Base-by-base conservation (phyloP, 805 yeast genomes). In the Lachancea dasiensis region DNA sequence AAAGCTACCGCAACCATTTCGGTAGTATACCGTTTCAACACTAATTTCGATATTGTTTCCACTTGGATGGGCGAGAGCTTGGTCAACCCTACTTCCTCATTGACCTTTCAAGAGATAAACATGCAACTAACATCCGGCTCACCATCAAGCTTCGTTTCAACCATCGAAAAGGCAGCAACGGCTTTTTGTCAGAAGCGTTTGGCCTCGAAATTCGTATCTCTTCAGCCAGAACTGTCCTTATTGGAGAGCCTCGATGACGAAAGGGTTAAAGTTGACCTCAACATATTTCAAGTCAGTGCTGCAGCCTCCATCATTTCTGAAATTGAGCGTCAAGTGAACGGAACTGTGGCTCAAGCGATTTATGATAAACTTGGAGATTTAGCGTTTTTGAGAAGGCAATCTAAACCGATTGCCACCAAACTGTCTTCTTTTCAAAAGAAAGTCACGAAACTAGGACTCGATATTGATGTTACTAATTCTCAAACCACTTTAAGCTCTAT, bases 231-330 rank as follows among this genome's bases (percentile, higher is more conserved):
- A 23, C 65, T 86, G 46, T 75, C 89, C 1, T 64, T 89, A 31
- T 67, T 87, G 48, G 86, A 83, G 53, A 86, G 79, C 50, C 63
- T 86, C 40, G 97, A 89, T 59, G 96, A 89, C 52, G 95, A 87
- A 50, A 77, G 75, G 46, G 85, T 80, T 8, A 72, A 79, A 33
- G 72, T 83, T 38, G 75, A 77, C 47, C 67, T 85, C 56, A 86
- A 86, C 54, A 73, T 86, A 16, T 84, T 81, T 59, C 79, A 81
- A 42, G 70, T 73, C 26, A 69, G 72, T 33, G 59, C 67, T 10
- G 75, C 84, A 0, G 69, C 71, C 27, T 69, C 74, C 31, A 65
- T 86, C 27, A 65, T 86, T 19, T 73, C 80, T 31, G 97, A 92
- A 61, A 70, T 92, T 22, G 73, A 79, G 51, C 79, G 81, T 50